Percentiles rank a stretch among this genome's conserved stretches.
These are phyloP conservation scores for Triticum monococcum DNA, from an alignment of 176 grass and related monocot genomes.

Conservation along the genomic window DNA sequence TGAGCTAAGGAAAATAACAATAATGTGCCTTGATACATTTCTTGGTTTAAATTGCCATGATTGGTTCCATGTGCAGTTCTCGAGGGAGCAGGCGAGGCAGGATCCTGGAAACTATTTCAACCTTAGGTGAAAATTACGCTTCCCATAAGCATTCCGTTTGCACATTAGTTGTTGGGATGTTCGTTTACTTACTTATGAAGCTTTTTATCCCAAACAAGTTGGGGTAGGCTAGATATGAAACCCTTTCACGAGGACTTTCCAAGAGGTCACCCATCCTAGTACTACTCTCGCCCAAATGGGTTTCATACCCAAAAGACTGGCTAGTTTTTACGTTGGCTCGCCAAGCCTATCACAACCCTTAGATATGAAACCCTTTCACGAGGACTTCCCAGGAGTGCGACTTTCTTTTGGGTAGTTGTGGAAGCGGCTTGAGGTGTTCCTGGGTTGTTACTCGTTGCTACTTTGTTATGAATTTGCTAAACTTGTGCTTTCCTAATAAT, in stretches of 20 bases:
- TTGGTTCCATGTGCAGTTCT: conserved; percentile 60
- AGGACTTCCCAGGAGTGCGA: too few relatives aligned
- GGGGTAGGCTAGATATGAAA: too few relatives aligned
- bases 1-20: neutral
- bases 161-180: neutral
- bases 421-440: neutral
- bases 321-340: too few relatives aligned
- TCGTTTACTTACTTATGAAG: neutral
- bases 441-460: neutral
- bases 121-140: conserved; percentile 60
- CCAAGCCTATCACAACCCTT: too few relatives aligned
- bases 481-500: neutral
- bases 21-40: neutral
- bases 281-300: too few relatives aligned
- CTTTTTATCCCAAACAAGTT: too few relatives aligned
- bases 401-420: neutral
- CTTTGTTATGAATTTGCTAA: conserved; percentile 19
- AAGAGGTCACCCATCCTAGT: too few relatives aligned
- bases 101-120: conserved; percentile 92
- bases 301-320: too few relatives aligned
- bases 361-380: too few relatives aligned
- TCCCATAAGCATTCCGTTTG: neutral
- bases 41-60: conserved; percentile 1
- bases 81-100: conserved; percentile 86
- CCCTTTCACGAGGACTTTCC: too few relatives aligned